Percentiles rank a stretch among this genome's conserved stretches.
phyloP scores from a whole-genome alignment of 371 early-diverging fungal species.

The Apophysomyces variabilis region DNA sequence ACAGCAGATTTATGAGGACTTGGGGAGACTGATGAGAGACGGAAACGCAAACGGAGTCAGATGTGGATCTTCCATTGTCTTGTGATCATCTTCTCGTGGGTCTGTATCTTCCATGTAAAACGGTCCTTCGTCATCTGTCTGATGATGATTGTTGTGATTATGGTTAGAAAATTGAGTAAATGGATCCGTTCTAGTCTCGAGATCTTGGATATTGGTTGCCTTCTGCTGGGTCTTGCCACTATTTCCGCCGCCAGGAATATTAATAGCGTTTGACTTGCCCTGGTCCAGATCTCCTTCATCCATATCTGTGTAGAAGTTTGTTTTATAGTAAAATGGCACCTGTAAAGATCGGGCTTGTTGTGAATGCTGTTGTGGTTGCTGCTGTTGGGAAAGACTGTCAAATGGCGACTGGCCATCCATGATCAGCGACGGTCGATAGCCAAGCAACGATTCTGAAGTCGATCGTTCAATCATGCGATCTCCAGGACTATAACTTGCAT shows the following conservation, averaged over 20 bases:
- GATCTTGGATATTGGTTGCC: constrained; percentile 1
- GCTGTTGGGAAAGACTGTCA: constrained; percentile 13
- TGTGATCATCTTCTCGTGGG: constrained; percentile 14
- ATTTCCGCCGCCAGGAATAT: constrained; percentile 24
- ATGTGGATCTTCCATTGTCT: constrained; percentile 17
- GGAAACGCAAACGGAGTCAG: constrained; percentile 29
- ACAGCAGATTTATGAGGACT: constrained; percentile 18
- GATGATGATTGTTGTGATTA: constrained; percentile 29
- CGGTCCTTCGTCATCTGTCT: constrained; percentile 39
- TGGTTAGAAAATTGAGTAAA: constrained; percentile 20
- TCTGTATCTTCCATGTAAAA: constrained; percentile 49
- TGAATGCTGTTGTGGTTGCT: constrained; percentile 12
- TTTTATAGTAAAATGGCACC: constrained; percentile 5
- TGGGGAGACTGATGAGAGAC: constrained; percentile 24
- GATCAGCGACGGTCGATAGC: constrained; percentile 5
- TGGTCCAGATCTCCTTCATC: constrained; percentile 16
- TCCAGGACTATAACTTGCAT: constrained; percentile 15
- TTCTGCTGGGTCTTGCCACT: constrained; percentile 7
- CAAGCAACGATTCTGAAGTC: constrained; percentile 21
- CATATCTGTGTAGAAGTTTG: neutral
- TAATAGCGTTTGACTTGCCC: constrained; percentile 20
- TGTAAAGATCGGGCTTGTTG: neutral
- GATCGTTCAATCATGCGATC: constrained; percentile 21
- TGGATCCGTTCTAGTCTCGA: constrained; percentile 27
- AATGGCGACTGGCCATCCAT: constrained; percentile 19